Evolutionary conservation across 2,329 filamentous ascomycete genomes (phyloP), one percentile per base, ranked within the genome.

Genomic region (Botrytis byssoidea): DNA sequence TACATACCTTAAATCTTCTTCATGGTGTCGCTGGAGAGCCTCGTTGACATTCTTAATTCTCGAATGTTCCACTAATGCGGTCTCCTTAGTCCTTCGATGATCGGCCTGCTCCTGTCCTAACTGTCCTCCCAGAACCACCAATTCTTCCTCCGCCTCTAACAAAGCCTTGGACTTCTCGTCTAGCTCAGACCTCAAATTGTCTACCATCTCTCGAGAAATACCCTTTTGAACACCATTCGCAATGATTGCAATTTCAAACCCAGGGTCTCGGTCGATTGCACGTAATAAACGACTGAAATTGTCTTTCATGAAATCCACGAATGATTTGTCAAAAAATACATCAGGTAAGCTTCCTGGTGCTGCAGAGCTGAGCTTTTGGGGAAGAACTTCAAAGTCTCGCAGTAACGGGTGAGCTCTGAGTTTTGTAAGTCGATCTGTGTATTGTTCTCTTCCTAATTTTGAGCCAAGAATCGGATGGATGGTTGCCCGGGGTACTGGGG

Each of bases 251-350:
- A 97, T 91, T 81, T 99, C 96, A 75, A 97, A 85, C 1, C 91
- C 93, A 0, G 96, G 96, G 75, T 97, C 93, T 75, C 95, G 91
- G 82, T 99, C 96, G 78, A 99, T 93, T 22, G 94, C 93, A 75
- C 94, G 90, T 57, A 92, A 85, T 74, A 98, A 84, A 14, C 95
- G 91, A 79, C 93, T 95, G 81, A 97, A 98, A 80, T 97, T 97
- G 79, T 98, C 95, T 80, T 98, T 98, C 79, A 98, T 89, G 79
- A 98, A 97, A 74, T 98, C 93, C 72, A 99, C 90, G 82, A 98
- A 98, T 0, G 89, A 89, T 65, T 89, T 87, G 78, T 97, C 94
- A 76, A 98, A 96, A 81, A 90, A 97, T 0, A 97, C 92, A 69
- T 95, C 91, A 0, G 94, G 92, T 12, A 95, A 82, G 77, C 83